Evolutionary conservation across 768 basidiomycete genomes (phyloP), one percentile per base, ranked within the genome.

Genomic region (Termitomyces sp.): DNA sequence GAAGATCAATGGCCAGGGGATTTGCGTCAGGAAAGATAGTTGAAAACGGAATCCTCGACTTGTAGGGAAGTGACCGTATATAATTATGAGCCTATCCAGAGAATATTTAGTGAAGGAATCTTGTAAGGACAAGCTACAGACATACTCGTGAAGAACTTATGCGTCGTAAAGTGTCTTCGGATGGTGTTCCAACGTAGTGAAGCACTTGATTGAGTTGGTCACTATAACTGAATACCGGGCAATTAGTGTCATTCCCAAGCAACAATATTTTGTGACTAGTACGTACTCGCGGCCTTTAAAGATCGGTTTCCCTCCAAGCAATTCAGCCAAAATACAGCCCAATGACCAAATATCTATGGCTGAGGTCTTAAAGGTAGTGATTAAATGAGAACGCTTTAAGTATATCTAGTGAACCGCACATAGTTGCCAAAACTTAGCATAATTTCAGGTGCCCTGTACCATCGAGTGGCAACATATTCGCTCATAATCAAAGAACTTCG

Each of bases 391-490:
- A 41, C 2, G 55, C 45, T 12, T n/a, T 1, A 10, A n/a, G 54
- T 21, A 12, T 37, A 33, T n/a, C 54, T 23, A 33, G 15, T 53
- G 40, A 26, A 11, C 75, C 89, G 70, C 62, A 94, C 94, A 67
- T 94, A 94, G 75, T 93, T 93, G n/a, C 91, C 91, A 64, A 93
- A 95, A 75, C 92, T 94, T 64, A 98, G 70, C 97, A 98, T 99
- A 73, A 98, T 98, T 74, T 99, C 97, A 0, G 97, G 96, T 23
- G 96, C 96, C 35, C 96, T 80, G 69, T 99, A 99, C 96, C 96
- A 98, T 57, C 96, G 81, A 7, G 96, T 99, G n/a, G 96, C 96
- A 38, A 98, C 90, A 69, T 96, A 98, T 73, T 98, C 97, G 1
- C 97, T 98, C 96, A 98, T 33, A 19, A 53, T 97, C 73, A 98